These are phyloP conservation scores for Clohesyomyces aquaticus DNA, from an alignment of 495 filamentous ascomycete genomes.

Conservation along the genomic window DNA sequence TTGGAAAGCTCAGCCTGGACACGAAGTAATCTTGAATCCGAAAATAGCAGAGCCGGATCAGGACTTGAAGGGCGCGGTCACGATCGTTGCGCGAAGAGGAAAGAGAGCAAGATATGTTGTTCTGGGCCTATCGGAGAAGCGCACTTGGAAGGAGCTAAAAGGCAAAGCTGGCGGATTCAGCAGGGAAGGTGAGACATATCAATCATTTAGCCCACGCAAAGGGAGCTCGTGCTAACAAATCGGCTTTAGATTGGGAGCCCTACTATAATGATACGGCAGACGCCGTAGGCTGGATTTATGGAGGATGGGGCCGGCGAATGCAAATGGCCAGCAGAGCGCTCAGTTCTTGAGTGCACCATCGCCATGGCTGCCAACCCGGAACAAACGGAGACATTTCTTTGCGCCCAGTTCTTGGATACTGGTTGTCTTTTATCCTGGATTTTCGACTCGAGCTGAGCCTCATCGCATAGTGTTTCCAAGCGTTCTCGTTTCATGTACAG, in stretches of 20 bases:
- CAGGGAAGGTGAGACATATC: slow-evolving; percentile 16
- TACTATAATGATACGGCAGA: slow-evolving; percentile 37
- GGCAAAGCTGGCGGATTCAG: slow-evolving; percentile 14
- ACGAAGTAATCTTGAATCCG: slow-evolving; percentile 22
- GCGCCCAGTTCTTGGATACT: slow-evolving; percentile 14
- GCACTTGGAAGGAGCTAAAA: slow-evolving; percentile 37
- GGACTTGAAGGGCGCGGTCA: slow-evolving; percentile 30
- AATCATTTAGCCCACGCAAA: too few species aligned
- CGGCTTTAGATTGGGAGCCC: slow-evolving; percentile 28
- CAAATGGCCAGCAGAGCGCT: slow-evolving; percentile 23
- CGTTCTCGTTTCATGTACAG: slow-evolving; percentile 24
- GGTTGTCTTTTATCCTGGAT: slow-evolving; percentile 2
- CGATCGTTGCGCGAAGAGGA: slow-evolving; percentile 26
- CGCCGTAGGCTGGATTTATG: slow-evolving; percentile 36
- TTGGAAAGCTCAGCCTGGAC: slow-evolving; percentile 32
- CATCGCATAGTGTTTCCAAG: slow-evolving; percentile 4
- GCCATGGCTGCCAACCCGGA: slow-evolving; percentile 12
- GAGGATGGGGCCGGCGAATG: slow-evolving; percentile 32
- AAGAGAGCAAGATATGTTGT: slow-evolving; percentile 17
- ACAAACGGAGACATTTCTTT: slow-evolving; percentile 3
- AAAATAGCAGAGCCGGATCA: slow-evolving; percentile 24
- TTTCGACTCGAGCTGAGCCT: not conserved
- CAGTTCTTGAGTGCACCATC: slow-evolving; percentile 1
- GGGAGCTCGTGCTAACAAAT: slow-evolving; percentile 8
- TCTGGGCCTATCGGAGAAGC: slow-evolving; percentile 23